These are phyloP conservation scores for Gleditsia sinensis DNA, from an alignment of 306 rosid genomes.

Conservation along the genomic window DNA sequence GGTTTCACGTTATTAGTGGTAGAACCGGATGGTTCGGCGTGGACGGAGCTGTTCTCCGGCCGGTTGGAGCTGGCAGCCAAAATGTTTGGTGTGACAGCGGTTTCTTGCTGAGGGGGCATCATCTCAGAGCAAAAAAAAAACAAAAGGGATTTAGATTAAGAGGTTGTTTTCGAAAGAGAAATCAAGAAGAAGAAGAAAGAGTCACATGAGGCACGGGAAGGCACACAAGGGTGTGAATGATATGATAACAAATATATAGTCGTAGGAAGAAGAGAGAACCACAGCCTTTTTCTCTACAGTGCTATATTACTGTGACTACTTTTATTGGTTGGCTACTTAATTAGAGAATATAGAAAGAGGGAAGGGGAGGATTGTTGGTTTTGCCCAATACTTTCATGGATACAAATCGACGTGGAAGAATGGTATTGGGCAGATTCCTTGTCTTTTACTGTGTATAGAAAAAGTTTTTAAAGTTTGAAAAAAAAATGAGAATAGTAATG, in stretches of 20 bases:
- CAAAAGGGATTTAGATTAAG: too few species aligned
- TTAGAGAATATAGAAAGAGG: too few species aligned
- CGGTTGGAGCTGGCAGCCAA: constrained; percentile 40
- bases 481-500: neutral
- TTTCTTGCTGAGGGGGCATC: constrained; percentile 91
- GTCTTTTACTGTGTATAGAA: neutral
- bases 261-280: constrained; percentile 18
- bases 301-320: constrained; percentile 29
- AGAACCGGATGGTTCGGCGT: constrained; percentile 48
- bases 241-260: constrained; percentile 38
- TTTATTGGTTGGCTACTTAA: too few species aligned
- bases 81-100: constrained; percentile 41
- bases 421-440: constrained; percentile 33
- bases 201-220: constrained; percentile 45
- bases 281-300: too few species aligned
- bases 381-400: neutral
- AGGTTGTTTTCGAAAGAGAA: neutral
- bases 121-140: too few species aligned
- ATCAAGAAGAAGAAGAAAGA: neutral
- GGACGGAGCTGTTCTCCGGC: constrained; percentile 47
- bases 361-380: too few species aligned
- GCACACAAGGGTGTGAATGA: constrained; percentile 37
- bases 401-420: constrained; percentile 33
- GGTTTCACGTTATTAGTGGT: constrained; percentile 24
- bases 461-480: constrained; percentile 26